phyloP scores from a whole-genome alignment of 2,329 filamentous ascomycete genomes.

The Purpureocillium lavendulum region DNA sequence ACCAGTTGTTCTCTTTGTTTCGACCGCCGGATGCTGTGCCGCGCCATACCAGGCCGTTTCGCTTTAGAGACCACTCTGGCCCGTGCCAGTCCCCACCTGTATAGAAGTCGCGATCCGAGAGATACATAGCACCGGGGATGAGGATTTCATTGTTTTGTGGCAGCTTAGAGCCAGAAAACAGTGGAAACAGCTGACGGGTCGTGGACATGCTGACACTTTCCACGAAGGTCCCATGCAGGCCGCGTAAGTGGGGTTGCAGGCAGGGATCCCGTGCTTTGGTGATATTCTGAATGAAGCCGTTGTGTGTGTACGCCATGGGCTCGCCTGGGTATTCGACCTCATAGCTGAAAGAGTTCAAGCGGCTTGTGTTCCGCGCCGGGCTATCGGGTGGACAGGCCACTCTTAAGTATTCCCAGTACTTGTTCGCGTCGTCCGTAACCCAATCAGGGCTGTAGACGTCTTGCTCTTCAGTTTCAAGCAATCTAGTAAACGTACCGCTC shows the following conservation, averaged over 20 bases:
- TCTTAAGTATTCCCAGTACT: constrained; percentile 52
- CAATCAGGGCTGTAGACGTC: constrained; percentile 38
- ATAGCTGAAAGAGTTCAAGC: constrained; percentile 18
- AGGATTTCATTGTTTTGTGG: constrained; percentile 56
- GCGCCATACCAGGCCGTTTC: constrained; percentile 51
- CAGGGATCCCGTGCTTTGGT: constrained; percentile 51
- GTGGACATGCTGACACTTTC: constrained; percentile 42
- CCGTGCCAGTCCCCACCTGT: constrained; percentile 47
- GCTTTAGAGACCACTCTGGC: constrained; percentile 49
- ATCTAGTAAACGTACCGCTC: constrained; percentile 33
- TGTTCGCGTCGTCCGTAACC: constrained; percentile 28
- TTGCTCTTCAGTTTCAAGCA: constrained; percentile 21
- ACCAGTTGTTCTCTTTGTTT: constrained; percentile 49
- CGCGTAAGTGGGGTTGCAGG: constrained; percentile 42
- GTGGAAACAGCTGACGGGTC: constrained; percentile 46
- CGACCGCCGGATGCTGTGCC: constrained; percentile 56
- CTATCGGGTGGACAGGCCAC: constrained; percentile 49
- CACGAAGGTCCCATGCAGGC: constrained; percentile 49
- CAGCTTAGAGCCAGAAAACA: constrained; percentile 56
- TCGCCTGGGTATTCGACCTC: constrained; percentile 24
- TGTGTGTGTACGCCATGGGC: constrained; percentile 28
- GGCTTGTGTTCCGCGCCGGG: constrained; percentile 29
- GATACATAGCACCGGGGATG: constrained; percentile 58
- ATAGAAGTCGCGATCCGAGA: constrained; percentile 49
- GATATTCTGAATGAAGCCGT: constrained; percentile 48